phyloP scores from a whole-genome alignment of 805 yeast species.

The Nakazawaea populi region DNA sequence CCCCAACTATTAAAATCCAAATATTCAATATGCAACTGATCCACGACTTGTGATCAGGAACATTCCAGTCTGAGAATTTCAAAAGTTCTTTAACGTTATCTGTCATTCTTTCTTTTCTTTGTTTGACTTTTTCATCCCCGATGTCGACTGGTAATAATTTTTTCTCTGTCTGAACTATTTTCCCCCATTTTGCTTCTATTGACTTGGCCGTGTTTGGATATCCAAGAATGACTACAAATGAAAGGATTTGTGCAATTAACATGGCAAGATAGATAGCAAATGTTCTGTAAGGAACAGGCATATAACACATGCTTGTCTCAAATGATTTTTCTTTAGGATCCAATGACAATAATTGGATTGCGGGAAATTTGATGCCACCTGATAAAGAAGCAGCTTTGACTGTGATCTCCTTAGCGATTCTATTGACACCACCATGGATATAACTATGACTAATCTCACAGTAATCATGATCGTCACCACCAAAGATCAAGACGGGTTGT shows the following conservation, averaged over 20 bases:
- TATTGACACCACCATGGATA: constrained; percentile 16
- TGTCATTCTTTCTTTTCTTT: background rate
- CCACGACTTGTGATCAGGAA: constrained; percentile 1
- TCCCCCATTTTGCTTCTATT: background rate
- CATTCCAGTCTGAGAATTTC: constrained; percentile 3
- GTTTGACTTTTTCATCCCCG: constrained; percentile 1
- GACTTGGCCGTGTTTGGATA: background rate
- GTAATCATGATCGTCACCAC: constrained; percentile 97
- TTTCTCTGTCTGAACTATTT: background rate
- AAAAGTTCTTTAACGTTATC: background rate
- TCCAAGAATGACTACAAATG: constrained; percentile 4
- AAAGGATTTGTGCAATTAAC: constrained; percentile 7
- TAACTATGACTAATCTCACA: constrained; percentile 64
- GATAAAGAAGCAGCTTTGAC: constrained; percentile 91
- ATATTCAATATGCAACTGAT: background rate
- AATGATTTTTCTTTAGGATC: constrained; percentile 29
- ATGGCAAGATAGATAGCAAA: constrained; percentile 7
- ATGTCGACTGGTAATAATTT: background rate
- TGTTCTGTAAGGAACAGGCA: constrained; percentile 7
- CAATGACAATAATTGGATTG: constrained; percentile 75
- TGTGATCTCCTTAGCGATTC: constrained; percentile 64
- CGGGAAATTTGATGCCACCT: constrained; percentile 83
- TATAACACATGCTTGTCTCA: constrained; percentile 5
- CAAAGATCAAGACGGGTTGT: constrained; percentile 64
- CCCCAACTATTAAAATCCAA: background rate